phyloP scores from a whole-genome alignment of 2,329 filamentous ascomycete genomes.

The Aschersonia sp. region DNA sequence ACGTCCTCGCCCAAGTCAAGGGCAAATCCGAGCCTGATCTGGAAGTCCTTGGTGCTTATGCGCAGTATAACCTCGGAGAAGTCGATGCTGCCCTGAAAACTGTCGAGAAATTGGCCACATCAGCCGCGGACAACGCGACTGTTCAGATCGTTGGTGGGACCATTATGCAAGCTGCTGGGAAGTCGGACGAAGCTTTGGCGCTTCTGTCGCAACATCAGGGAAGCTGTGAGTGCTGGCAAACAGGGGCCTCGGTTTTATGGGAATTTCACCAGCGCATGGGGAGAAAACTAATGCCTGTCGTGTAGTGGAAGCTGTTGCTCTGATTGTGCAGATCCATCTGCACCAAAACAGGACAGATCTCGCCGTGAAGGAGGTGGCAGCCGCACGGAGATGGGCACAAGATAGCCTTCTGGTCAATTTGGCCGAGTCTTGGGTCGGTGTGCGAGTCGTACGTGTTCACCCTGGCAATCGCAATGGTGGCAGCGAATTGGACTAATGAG shows the following conservation, averaged over 20 bases:
- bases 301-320: conserved; percentile 58
- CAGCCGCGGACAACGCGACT: conserved; percentile 55
- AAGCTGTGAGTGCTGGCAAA: conserved; percentile 45
- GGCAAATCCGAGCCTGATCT: conserved; percentile 57
- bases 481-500: conserved; percentile 11
- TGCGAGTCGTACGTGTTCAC: conserved; percentile 53
- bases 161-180: conserved; percentile 63
- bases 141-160: conserved; percentile 77
- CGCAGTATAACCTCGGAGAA: conserved; percentile 48
- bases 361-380: conserved; percentile 74
- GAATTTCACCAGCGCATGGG: too few species aligned
- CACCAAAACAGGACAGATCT: conserved; percentile 84
- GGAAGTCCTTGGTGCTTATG: conserved; percentile 61
- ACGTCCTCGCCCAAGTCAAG: conserved; percentile 55
- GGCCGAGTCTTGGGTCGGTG: conserved; percentile 86
- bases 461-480: not conserved
- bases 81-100: conserved; percentile 45
- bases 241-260: not conserved
- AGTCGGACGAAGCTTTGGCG: conserved; percentile 72
- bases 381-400: conserved; percentile 86
- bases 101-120: conserved; percentile 52
- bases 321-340: conserved; percentile 86
- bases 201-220: conserved; percentile 74
- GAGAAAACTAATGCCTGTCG: conserved; percentile 10
- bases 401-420: conserved; percentile 88